Base-by-base conservation (phyloP, 805 yeast species). In the Saccharomycopsis fodiens region DNA sequence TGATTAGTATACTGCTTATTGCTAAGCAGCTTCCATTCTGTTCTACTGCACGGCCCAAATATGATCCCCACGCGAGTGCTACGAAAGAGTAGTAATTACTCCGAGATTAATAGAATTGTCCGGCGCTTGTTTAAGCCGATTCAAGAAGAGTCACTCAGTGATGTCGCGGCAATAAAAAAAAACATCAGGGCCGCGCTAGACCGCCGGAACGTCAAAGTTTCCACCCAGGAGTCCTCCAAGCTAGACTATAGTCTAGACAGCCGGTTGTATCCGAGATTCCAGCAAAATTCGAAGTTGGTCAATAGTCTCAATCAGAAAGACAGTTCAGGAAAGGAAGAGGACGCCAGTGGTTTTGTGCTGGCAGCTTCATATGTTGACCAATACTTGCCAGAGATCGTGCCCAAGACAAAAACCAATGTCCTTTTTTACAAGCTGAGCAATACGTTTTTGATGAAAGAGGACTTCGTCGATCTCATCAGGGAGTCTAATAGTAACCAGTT, bases 391-490 rank as follows among this genome's bases (percentile, higher is more conserved):
- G 20, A 32, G 15, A 32, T 32, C 36, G 20, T 17, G 36, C 36
- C 29, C 10, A 25, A 38, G n/a, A 16, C 31, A n/a, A 37, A 23
- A 19, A 27, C 44, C 16, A 48, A 48, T 29, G 42, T 48, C 8
- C 35, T 49, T 4, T 42, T 25, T 25, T 42, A 38, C 36, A 20
- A 40, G 15, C 25, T 50, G 16, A 25, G 23, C 20, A 42, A 49
- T 20, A 35, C 44, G n/a, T 49, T 38, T 27, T 35, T 45, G 6
- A 29, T 42, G 10, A 45, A 45, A 23, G 39, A 40, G 16, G 52
- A 49, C 39, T 39, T 49, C 21, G 32, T 42, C 12, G 13, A 27
- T 12, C 25, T 45, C 16, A 7, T 41, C 13, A 19, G 34, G 20
- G 38, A 44, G 19, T 4, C 19, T 22, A 34, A 30, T 23, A 22